A percentile compares a stretch with the other conserved stretches of the same genome.
These are phyloP conservation scores for Pseudonitzschia multiseries DNA, from an alignment of 108 stramenopile genomes.

Conservation along the genomic window DNA sequence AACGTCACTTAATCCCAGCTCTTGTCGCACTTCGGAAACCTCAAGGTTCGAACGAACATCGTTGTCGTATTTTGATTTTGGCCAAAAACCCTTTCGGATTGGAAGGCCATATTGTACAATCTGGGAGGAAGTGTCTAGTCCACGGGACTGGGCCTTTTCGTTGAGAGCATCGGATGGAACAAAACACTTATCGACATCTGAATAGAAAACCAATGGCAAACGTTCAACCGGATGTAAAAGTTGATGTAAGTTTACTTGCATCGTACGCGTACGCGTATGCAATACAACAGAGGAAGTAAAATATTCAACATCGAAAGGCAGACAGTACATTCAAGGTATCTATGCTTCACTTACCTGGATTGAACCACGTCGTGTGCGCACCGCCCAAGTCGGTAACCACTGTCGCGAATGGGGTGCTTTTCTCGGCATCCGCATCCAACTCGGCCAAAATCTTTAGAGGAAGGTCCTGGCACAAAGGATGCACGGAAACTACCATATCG, in stretches of 20 bases:
- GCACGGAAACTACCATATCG: constrained; percentile 95
- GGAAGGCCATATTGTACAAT: constrained; percentile 92
- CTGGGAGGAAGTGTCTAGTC: constrained; percentile 39
- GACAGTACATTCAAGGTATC: not conserved
- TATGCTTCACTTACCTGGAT: constrained; percentile 31
- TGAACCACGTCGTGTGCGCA: constrained; percentile 94
- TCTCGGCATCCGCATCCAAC: constrained; percentile 45
- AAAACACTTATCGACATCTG: constrained; percentile 82
- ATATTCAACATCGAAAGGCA: not conserved
- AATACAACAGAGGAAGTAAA: too few relatives aligned
- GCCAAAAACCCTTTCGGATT: constrained; percentile 93
- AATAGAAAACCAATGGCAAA: not conserved
- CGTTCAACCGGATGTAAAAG: not conserved
- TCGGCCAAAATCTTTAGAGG: constrained; percentile 77
- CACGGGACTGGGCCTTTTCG: constrained; percentile 55
- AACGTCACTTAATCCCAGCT: constrained; percentile 67
- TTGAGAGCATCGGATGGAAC: constrained; percentile 86
- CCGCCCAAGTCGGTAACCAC: constrained; percentile 97
- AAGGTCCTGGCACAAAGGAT: constrained; percentile 92
- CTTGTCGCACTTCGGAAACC: constrained; percentile 34
- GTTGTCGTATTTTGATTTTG: not conserved
- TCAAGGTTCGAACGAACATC: not conserved
- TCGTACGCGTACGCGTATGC: too few relatives aligned
- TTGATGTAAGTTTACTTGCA: too few relatives aligned
- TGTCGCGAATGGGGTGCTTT: constrained; percentile 87